Percentiles rank a stretch among this genome's conserved stretches.
Evolutionary conservation across 257 asterid genomes (phyloP).

Genomic region (Paulownia fortunei): DNA sequence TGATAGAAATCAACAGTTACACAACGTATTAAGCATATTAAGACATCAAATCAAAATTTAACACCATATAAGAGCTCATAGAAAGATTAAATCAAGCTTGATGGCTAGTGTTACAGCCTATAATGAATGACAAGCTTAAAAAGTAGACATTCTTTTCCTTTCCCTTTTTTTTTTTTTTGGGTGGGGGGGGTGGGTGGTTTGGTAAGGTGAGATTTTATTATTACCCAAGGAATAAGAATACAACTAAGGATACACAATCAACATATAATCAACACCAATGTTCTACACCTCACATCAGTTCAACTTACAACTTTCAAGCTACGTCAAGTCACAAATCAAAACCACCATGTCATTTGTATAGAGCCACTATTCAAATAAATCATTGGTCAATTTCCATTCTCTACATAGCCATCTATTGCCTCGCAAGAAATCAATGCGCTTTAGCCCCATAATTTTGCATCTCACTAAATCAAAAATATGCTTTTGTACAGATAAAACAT

Average conservation of each 20-base stretch:
- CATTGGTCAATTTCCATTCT: background rate
- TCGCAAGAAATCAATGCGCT: background rate
- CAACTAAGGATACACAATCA: background rate
- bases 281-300: no score
- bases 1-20: background rate
- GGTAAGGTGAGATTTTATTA: no score
- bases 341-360: no score
- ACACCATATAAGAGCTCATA: background rate
- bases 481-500: background rate
- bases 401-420: background rate
- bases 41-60: background rate
- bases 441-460: background rate
- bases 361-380: no score
- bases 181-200: no score
- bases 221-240: background rate
- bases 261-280: background rate
- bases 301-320: no score
- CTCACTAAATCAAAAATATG: background rate
- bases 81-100: background rate
- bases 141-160: background rate
- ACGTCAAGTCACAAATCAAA: no score
- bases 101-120: background rate
- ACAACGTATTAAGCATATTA: background rate
- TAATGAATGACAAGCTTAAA: background rate
- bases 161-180: background rate